A percentile compares a stretch with the other conserved stretches of the same genome.
phyloP scores from a whole-genome alignment of 768 basidiomycete species.

The Pisolithus tinctorius region DNA sequence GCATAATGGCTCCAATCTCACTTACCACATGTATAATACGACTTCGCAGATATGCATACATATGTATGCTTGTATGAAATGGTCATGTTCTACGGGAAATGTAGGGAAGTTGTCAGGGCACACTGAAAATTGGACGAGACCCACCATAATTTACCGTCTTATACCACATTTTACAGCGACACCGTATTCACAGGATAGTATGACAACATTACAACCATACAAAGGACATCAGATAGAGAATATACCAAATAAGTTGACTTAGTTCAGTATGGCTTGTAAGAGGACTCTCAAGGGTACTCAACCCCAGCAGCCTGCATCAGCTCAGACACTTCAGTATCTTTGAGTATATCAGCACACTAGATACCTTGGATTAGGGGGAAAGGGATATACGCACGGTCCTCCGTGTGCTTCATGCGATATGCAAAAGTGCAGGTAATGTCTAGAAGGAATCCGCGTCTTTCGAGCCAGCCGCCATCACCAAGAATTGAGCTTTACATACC shows the following conservation, averaged over 20 bases:
- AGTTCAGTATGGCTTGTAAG: background rate
- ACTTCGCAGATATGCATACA: no score
- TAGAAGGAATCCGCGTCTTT: background rate
- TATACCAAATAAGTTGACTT: no score
- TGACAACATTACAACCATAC: no score
- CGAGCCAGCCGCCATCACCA: background rate
- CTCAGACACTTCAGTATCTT: slow-evolving; percentile 35
- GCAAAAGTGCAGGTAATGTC: slow-evolving; percentile 39
- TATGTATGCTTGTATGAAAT: no score
- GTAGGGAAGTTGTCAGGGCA: no score
- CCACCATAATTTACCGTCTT: no score
- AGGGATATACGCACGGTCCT: slow-evolving; percentile 38
- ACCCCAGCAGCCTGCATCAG: slow-evolving; percentile 41
- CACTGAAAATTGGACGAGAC: no score
- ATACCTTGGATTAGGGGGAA: background rate
- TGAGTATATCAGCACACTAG: slow-evolving; percentile 28
- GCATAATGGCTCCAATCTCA: background rate
- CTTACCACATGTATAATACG: no score
- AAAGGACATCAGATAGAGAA: no score
- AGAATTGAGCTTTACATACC: slow-evolving; percentile 28
- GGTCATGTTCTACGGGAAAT: no score
- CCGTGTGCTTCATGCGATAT: slow-evolving; percentile 53
- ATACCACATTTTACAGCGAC: no score
- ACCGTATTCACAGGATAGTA: no score
- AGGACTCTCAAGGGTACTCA: slow-evolving; percentile 12